Base-by-base conservation (phyloP, 2,329 filamentous ascomycete species). In the Penicillium brevicompactum region DNA sequence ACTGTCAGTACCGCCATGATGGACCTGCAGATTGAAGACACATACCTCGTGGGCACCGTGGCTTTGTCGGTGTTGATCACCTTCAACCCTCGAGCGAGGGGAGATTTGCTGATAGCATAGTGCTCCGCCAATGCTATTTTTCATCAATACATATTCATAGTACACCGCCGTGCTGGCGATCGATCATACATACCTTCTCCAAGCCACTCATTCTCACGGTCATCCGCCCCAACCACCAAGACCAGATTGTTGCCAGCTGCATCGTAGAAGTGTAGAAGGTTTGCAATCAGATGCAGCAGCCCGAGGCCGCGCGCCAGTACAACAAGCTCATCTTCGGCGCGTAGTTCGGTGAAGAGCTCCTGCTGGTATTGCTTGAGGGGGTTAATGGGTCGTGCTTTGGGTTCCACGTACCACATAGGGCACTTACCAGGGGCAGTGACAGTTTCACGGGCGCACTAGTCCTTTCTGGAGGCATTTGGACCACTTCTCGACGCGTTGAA, bases 191-290 rank as follows among this genome's bases (percentile, higher is more conserved):
- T 68, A 79, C 78, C 76, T 78, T 97, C 94, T 63, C 94, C 94
- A 57, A 99, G 92, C 92, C 93, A 97, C 53, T 88, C 87, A 84
- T 97, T 97, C 70, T 99, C 94, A 56, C 90, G 86, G 32, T 97
- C 92, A 57, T 94, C 90, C 34, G 94, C 92, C 9, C 92, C 92
- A 41, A 97, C 86, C 18, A 99, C 78, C 43, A 99, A 80, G 46
- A 99, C 87, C 51, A 99, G 80, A 69, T 96, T 97, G 76, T 94
- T 95, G 13, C 94, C 94, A 3, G 91, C 91, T 1, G 92, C 92
- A 82, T 99, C 94, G 76, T 97, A 97, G 18, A 92, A 92, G 75
- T 99, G 94, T 27, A 99, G 85, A 38, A 99, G 84, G 71, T 97
- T 99, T n/a, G 91, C 95, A 68, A 97, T 84, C 54, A 99, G 85